Base-by-base conservation (phyloP, 169 alveolate species). In the Cryptosporidium tyzzeri region DNA sequence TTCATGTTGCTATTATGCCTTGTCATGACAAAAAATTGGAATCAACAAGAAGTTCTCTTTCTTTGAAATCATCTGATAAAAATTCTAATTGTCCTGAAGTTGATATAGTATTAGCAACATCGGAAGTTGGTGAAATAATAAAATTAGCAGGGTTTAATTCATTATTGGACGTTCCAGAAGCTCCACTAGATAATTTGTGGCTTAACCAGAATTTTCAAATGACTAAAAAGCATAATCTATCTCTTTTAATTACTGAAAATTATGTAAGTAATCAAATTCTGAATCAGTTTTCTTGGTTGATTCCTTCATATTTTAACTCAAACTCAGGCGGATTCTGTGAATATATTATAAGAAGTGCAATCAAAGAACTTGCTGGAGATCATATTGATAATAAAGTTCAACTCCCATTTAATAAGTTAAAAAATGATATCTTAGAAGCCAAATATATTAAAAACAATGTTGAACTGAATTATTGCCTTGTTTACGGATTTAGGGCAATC, bases 21-120 rank as follows among this genome's bases (percentile, higher is more conserved):
- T 97, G 99, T 70, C 96, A 94, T 91, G 99, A 97, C 92, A 97
- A 97, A 91, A 96, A 97, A 91, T 92, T 97, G 37, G 99, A 97
- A 85, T 94, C 99, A 1, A 96, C 96, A 12, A 91, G 97, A 80
- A 31, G 39, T 3, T 80, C 45, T n/a, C 53, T 80, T 16, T 65
- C 89, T 26, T 8, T 65, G 8, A 62, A 29, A 14, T 41, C 59
- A 33, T 9, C 16, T 10, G 69, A 68, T 67, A 39, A 21, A n/a
- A 48, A 37, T 18, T 58, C 58, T 26, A 59, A 33, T 59, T 70
- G 73, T 26, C 86, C 86, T 59, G 92, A 84, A 68, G 86, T 80
- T 18, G 87, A 86, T 41, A 84, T 85, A 62, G 92, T 70, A 23
- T 41, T 80, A 41, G 74, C 89, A 31, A 80, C 89, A 41, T 41